phyloP scores from a whole-genome alignment of 2,329 filamentous ascomycete genomes.

The Neopestalotiopsis clavispora region DNA sequence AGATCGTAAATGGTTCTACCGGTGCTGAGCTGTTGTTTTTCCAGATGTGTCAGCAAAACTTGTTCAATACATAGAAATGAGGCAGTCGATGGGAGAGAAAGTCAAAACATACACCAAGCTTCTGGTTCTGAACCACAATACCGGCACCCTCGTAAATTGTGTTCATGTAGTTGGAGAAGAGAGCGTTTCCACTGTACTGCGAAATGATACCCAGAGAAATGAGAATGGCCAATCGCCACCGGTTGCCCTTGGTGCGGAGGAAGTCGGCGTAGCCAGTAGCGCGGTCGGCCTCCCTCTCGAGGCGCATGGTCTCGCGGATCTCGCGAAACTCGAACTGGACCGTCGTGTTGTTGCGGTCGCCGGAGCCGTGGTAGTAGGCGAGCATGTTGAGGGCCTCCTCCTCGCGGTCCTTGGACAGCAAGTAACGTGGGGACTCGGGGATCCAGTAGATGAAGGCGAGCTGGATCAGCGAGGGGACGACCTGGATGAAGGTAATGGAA shows the following conservation, averaged over 20 bases:
- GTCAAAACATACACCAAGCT: slow-evolving; percentile 50
- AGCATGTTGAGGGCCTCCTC: slow-evolving; percentile 67
- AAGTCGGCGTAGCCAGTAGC: slow-evolving; percentile 64
- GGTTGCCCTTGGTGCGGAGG: slow-evolving; percentile 65
- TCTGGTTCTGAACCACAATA: slow-evolving; percentile 60
- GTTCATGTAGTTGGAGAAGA: slow-evolving; percentile 71
- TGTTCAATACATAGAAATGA: background rate
- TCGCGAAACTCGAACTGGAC: slow-evolving; percentile 71
- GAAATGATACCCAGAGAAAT: slow-evolving; percentile 69
- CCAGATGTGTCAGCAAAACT: slow-evolving; percentile 26
- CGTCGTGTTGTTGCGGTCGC: slow-evolving; percentile 59
- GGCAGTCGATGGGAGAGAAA: too few species aligned
- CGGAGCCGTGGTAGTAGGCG: slow-evolving; percentile 67
- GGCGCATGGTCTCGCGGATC: slow-evolving; percentile 66
- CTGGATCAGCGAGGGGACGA: slow-evolving; percentile 65
- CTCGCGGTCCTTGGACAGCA: slow-evolving; percentile 66
- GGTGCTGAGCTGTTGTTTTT: slow-evolving; percentile 45
- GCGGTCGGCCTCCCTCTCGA: slow-evolving; percentile 56
- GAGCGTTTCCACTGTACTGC: slow-evolving; percentile 70
- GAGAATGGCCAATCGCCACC: slow-evolving; percentile 66
- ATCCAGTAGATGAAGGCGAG: slow-evolving; percentile 69
- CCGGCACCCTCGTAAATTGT: slow-evolving; percentile 66
- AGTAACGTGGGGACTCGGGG: slow-evolving; percentile 71
- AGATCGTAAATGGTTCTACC: slow-evolving; percentile 66
- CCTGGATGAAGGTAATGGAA: slow-evolving; percentile 68